Evolutionary conservation across 495 filamentous ascomycete genomes (phyloP).

Genomic region (Penicillium subrubescens): DNA sequence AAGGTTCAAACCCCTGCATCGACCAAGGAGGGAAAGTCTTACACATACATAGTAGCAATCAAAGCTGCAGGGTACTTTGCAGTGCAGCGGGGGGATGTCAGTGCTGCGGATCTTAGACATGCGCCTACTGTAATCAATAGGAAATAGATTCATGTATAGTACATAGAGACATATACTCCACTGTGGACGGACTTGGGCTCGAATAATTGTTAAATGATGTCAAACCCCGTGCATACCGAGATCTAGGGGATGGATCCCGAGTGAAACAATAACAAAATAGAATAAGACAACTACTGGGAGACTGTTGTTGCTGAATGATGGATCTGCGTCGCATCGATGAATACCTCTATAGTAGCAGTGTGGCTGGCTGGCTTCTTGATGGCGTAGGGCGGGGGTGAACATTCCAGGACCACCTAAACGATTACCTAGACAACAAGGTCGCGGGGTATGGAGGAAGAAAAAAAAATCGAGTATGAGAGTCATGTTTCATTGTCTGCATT

Average conservation of each 20-base stretch:
- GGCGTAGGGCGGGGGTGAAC: not conserved
- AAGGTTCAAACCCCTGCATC: constrained; percentile 14
- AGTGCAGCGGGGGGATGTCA: not conserved
- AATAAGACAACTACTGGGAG: not conserved
- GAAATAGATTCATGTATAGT: not conserved
- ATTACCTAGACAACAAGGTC: constrained; percentile 11
- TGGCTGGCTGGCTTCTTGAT: not conserved
- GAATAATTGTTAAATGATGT: not conserved
- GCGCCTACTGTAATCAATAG: not conserved
- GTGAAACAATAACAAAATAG: not conserved
- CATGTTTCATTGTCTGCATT: constrained; percentile 13
- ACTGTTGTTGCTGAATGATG: not conserved
- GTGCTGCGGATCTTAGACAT: constrained; percentile 8
- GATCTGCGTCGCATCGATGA: constrained; percentile 4
- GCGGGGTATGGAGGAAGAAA: not conserved
- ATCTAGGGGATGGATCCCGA: not conserved
- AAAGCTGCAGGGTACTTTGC: constrained; percentile 1
- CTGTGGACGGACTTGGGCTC: not conserved
- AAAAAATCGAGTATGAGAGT: not conserved
- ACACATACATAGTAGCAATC: not conserved
- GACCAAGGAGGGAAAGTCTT: not conserved
- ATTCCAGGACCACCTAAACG: not conserved
- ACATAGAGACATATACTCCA: not conserved
- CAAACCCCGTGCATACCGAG: not conserved
- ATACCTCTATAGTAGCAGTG: not conserved